phyloP scores from a whole-genome alignment of 371 early-diverging fungal genomes.

The Rhizopus delemar region DNA sequence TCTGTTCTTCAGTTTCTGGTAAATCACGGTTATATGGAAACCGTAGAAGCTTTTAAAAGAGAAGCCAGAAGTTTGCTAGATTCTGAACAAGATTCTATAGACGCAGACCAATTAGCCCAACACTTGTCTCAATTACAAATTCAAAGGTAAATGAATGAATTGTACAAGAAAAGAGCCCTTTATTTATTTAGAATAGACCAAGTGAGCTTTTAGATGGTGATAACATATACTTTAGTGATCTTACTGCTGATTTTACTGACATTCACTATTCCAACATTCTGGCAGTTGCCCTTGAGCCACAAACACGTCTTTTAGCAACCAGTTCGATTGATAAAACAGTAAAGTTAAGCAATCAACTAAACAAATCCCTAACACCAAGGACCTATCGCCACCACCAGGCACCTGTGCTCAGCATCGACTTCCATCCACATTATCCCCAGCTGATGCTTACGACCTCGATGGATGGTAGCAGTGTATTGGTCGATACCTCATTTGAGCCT shows the following conservation, averaged over 20 bases:
- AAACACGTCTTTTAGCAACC: constrained; percentile 50
- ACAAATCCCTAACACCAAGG: constrained; percentile 30
- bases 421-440: constrained; percentile 59
- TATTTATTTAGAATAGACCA: constrained; percentile 6
- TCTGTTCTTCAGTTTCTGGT: constrained; percentile 44
- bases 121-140: constrained; percentile 40
- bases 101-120: constrained; percentile 15
- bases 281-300: constrained; percentile 38
- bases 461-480: constrained; percentile 68
- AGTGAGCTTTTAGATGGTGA: constrained; percentile 34
- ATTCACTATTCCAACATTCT: constrained; percentile 61
- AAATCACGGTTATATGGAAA: constrained; percentile 42
- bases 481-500: constrained; percentile 53
- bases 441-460: constrained; percentile 70
- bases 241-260: constrained; percentile 21
- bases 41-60: constrained; percentile 45
- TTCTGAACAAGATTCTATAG: constrained; percentile 4
- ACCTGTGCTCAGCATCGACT: constrained; percentile 64
- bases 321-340: constrained; percentile 70
- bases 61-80: constrained; percentile 50
- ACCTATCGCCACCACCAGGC: constrained; percentile 60
- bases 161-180: neutral
- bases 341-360: constrained; percentile 51
- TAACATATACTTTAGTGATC: constrained; percentile 28
- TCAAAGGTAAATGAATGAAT: constrained; percentile 26